Base-by-base conservation (phyloP, 805 yeast genomes). In the Tetrapisispora nanseiensis region DNA sequence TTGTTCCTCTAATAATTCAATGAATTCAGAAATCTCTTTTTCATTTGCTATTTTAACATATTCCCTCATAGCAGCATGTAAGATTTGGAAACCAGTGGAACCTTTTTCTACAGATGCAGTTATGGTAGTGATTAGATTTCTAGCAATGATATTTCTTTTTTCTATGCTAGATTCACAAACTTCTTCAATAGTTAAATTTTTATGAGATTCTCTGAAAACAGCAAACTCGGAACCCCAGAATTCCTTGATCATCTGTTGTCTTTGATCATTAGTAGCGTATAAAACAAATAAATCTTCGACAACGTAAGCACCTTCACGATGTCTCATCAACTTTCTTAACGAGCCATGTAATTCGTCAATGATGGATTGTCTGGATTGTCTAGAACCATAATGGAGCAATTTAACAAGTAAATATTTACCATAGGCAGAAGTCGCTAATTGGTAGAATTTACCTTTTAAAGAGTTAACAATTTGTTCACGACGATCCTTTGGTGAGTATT, bases 191-290 rank as follows among this genome's bases (percentile, higher is more conserved):
- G 74, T 67, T 56, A 78, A 72, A 40, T 71, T 76, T 46, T 74
- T 72, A 34, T 83, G 87, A 10, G 80, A 70, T 40, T 86, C 90
- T 62, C 76, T 80, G 69, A 90, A 90, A 11, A 86, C 79, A 18
- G 96, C 96, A 61, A 82, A 90, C 66, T 86, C 95, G 11, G 95
- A 76, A 42, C 97, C 98, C 86, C 95, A 90, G 61, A 90, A 90
- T 67, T 90, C 98, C 65, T 92, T 78, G 51, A 90, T 78, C 83
- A 90, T 89, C 65, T 86, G 95, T 43, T 77, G 76, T 63, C 77
- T 84, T 66, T 90, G 97, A 48, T 80, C 85, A 24, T 82, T 74
- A 20, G 86, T 77, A 10, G 96, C 78, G 63, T 89, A 90, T 44
- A 87, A 75, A 20, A 86, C 85, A 59, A 71, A 90, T 56, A 86